Base-by-base conservation (phyloP, 1,284 basidiomycete genomes). In the Ustilago lituana region DNA sequence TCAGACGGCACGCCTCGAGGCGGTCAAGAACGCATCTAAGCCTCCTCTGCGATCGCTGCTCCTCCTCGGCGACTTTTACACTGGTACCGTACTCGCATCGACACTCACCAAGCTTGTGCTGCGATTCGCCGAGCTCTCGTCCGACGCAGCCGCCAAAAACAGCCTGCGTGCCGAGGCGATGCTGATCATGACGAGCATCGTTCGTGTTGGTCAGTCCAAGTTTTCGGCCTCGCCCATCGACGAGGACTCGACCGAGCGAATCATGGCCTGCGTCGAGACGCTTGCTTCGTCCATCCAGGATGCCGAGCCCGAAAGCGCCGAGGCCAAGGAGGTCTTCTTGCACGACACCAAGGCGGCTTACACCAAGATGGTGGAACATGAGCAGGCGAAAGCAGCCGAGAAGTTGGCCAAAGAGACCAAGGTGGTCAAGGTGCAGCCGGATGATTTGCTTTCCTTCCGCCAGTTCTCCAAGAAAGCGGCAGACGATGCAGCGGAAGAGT, bases 131-230 rank as follows among this genome's bases (percentile, higher is more conserved):
- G 88, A 91, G 67, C 83, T 88, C 26, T 82, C 82, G 17, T 83
- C 85, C 49, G 86, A 87, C 32, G 85, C 88, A 47, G 94, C 94
- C 74, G 85, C 68, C 35, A 73, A 77, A 65, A 82, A 82, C 61
- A 65, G 70, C 35, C 47, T 98, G 10, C 88, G 91, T 24, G 95
- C 95, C 17, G 95, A 98, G 86, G 90, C 93, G 3, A 98, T 98
- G 92, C 87, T 98, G 59, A 94, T 98, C 81, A 98, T 99, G 95
- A 91, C 93, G 2, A 96, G 93, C 15, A 87, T 96, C 78, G 91
- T 98, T 76, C 92, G 95, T 45, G 93, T 98, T 44, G 96, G 96
- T 36, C 95, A 98, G 84, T 94, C 92, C 60, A 94, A 95, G 82
- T 96, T 96, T 76, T 91, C 91, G 36, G 89, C 91, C 0, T 90